Evolutionary conservation across 257 asterid genomes (phyloP), one percentile per base, ranked within the genome.

Genomic region (Solanum tacnaense): DNA sequence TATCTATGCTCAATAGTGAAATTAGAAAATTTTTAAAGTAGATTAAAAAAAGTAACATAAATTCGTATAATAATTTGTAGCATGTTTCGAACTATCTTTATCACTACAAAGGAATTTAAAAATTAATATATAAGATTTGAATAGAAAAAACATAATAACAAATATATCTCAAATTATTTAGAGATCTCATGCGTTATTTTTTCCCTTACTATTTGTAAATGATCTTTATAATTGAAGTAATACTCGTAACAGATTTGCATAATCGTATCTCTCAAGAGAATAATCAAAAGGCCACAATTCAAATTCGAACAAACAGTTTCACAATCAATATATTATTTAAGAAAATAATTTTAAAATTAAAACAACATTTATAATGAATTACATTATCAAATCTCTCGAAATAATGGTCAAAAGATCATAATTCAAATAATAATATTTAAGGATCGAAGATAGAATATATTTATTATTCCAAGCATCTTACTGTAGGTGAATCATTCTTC

Each of bases 181-280:
- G 35, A 67, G 32, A 27, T 12, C 1, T 12, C 34, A n/a, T 25
- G 72, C 1, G 9, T 6, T 27, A 5, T 3, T 13, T 27, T 12
- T 0, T 0, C 5, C 65, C n/a, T 56, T 52, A 52, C 4, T 18
- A 52, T 0, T 56, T 56, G 21, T 6, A 56, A 18, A 18, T 56
- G n/a, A 56, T 56, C n/a, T 56, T 35, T 18, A 7, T 56, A 56
- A 56, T 56, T 56, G 4, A 18, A 56, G n/a, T 18, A 56, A 56
- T 18, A 56, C 65, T 18, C 4, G 65, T 56, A 56, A 18, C 65
- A 0, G 1, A 56, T 2, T 39, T 18, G 0, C 21, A 56, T 20
- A 56, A 56, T 18, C 2, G 0, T 0, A 56, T 56, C 65, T 18
- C 1, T 18, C 65, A 18, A 56, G n/a, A 56, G 1, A 56, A 0